Evolutionary conservation across 106 monocot genomes (phyloP).

Genomic region (Acorus calamus): DNA sequence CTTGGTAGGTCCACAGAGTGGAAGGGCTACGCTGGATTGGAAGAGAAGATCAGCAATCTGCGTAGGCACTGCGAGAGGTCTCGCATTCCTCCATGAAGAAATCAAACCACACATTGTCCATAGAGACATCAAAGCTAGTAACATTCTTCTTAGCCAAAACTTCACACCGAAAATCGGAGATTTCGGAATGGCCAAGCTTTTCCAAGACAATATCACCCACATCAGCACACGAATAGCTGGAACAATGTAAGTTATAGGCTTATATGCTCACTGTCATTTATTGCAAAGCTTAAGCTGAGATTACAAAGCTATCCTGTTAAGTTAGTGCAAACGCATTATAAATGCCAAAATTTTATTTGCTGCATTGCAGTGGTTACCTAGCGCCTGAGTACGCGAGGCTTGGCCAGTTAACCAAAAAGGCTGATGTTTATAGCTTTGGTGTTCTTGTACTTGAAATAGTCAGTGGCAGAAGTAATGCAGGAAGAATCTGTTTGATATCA

Average conservation of each 20-base stretch:
- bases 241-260: slow-evolving; percentile 34
- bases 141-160: slow-evolving; percentile 48
- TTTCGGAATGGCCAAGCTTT: slow-evolving; percentile 67
- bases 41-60: slow-evolving; percentile 38
- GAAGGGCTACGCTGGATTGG: slow-evolving; percentile 30
- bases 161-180: slow-evolving; percentile 71
- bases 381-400: slow-evolving; percentile 79
- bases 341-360: neutral
- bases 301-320: neutral
- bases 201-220: slow-evolving; percentile 54
- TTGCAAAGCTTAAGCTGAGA: neutral
- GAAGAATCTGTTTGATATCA: slow-evolving; percentile 9
- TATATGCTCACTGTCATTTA: neutral
- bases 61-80: slow-evolving; percentile 46
- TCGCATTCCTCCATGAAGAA: slow-evolving; percentile 59
- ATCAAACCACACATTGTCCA: slow-evolving; percentile 47
- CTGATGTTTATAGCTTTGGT: slow-evolving; percentile 81
- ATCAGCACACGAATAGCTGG: slow-evolving; percentile 67
- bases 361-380: slow-evolving; percentile 54
- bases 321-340: neutral
- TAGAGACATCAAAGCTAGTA: slow-evolving; percentile 76
- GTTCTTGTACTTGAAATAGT: slow-evolving; percentile 68
- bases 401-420: slow-evolving; percentile 77
- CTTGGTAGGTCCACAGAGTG: slow-evolving; percentile 21
- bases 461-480: slow-evolving; percentile 57